A percentile compares a stretch with the other conserved stretches of the same genome.
Evolutionary conservation across 148 eudicot genomes (phyloP).

Genomic region (Vaccinium darrowii): DNA sequence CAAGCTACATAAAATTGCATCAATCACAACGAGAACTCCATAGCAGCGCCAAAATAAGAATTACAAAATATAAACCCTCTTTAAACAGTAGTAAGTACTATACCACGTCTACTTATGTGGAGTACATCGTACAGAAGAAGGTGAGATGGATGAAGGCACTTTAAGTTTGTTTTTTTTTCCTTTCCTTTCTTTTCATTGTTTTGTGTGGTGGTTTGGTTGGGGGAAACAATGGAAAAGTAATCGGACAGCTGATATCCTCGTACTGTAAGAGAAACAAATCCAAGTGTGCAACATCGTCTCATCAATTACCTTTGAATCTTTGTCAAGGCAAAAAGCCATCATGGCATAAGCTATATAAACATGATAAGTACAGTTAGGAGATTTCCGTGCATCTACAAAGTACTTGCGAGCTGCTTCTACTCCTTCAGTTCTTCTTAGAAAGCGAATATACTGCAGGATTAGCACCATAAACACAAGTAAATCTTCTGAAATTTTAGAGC

Average conservation of each 20-base stretch:
- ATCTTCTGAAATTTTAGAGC: neutral
- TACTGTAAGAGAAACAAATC: neutral
- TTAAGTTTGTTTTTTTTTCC: neutral
- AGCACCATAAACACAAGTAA: conserved; percentile 29
- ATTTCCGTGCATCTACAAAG: conserved; percentile 84
- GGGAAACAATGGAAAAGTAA: neutral
- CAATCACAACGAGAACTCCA: conserved; percentile 13
- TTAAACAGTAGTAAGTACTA: neutral
- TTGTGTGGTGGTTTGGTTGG: neutral
- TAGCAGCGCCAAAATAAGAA: neutral
- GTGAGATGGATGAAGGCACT: neutral
- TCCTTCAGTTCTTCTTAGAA: conserved; percentile 98
- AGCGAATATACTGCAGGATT: conserved; percentile 74
- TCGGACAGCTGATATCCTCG: neutral
- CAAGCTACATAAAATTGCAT: conserved; percentile 57
- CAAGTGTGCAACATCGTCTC: neutral
- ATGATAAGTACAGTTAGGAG: conserved; percentile 93
- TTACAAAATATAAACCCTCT: neutral
- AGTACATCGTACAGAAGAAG: neutral
- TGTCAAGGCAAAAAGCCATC: conserved; percentile 97
- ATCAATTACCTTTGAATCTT: conserved; percentile 80
- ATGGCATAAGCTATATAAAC: conserved; percentile 95
- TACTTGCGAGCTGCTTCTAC: conserved; percentile 94
- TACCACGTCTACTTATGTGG: neutral
- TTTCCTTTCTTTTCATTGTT: neutral